Evolutionary conservation across 2,329 filamentous ascomycete species (phyloP).

Genomic region (Calonectria pseudoturangicola): DNA sequence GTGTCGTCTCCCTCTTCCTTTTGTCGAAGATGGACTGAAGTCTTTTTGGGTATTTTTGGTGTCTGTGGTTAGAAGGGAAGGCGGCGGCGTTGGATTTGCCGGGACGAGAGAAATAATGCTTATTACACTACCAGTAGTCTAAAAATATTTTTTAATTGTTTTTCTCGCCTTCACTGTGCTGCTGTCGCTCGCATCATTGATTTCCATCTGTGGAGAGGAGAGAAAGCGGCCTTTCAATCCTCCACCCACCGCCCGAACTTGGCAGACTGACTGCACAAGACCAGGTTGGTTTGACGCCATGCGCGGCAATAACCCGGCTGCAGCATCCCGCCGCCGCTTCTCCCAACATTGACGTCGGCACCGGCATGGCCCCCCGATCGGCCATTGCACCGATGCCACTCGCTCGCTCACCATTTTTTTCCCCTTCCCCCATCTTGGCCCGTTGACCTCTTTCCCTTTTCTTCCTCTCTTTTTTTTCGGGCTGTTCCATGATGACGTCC

Average conservation of each 20-base stretch:
- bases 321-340: constrained; percentile 13
- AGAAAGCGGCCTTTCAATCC: constrained; percentile 22
- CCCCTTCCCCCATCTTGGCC: not conserved
- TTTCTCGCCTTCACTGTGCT: not conserved
- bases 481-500: constrained; percentile 7
- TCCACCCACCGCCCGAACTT: constrained; percentile 22
- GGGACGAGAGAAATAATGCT: constrained; percentile 31
- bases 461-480: not conserved
- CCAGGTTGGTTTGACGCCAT: constrained; percentile 31
- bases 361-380: constrained; percentile 26
- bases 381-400: constrained; percentile 16
- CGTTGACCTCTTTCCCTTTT: not conserved
- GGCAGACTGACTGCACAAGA: constrained; percentile 24
- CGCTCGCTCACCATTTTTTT: constrained; percentile 10
- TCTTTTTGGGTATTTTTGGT: constrained; percentile 33
- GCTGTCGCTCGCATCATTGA: not conserved
- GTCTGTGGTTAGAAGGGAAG: constrained; percentile 24
- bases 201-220: not conserved
- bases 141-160: constrained; percentile 39
- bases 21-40: constrained; percentile 17
- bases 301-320: constrained; percentile 51
- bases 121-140: constrained; percentile 35
- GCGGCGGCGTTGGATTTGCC: constrained; percentile 38
- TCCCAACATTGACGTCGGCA: constrained; percentile 16
- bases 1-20: constrained; percentile 23